Evolutionary conservation across 805 yeast genomes (phyloP).

Genomic region (Hanseniaspora meyeri): DNA sequence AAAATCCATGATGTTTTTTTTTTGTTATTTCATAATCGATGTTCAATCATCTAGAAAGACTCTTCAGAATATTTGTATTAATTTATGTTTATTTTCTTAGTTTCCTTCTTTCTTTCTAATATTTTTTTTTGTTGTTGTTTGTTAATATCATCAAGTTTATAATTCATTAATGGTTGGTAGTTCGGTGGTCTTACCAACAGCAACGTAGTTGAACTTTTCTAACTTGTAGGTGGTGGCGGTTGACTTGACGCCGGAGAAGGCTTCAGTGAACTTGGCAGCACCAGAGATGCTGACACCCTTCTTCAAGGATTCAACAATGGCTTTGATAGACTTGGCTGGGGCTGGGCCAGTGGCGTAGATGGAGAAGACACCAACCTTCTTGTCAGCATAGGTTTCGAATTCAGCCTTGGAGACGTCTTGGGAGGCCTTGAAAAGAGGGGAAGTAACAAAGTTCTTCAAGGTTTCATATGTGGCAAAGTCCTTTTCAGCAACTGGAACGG

Average conservation of each 20-base stretch:
- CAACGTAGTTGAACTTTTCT: constrained; percentile 67
- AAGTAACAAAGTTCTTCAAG: constrained; percentile 51
- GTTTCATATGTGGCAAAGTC: constrained; percentile 58
- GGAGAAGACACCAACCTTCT: constrained; percentile 54
- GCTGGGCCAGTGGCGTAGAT: constrained; percentile 49
- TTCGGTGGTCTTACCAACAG: constrained; percentile 74
- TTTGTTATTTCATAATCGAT: too few relatives aligned
- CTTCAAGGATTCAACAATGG: constrained; percentile 42
- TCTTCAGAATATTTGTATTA: not conserved
- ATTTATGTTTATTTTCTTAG: not conserved
- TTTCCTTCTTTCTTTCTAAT: not conserved
- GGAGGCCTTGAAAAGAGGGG: constrained; percentile 45
- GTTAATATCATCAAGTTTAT: constrained; percentile 28
- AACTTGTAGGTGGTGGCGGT: constrained; percentile 34
- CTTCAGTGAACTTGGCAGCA: constrained; percentile 44
- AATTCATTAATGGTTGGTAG: constrained; percentile 87
- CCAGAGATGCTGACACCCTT: constrained; percentile 45
- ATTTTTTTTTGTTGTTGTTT: not conserved
- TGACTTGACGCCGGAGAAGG: constrained; percentile 34
- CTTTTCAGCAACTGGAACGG: constrained; percentile 58
- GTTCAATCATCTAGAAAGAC: not conserved
- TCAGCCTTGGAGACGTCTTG: constrained; percentile 42
- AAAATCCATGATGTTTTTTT: too few relatives aligned
- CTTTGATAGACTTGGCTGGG: constrained; percentile 49
- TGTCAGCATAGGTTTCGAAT: constrained; percentile 58